These are phyloP conservation scores for Eucalyptus polybractea DNA, from an alignment of 345 rosid genomes.

Conservation along the genomic window DNA sequence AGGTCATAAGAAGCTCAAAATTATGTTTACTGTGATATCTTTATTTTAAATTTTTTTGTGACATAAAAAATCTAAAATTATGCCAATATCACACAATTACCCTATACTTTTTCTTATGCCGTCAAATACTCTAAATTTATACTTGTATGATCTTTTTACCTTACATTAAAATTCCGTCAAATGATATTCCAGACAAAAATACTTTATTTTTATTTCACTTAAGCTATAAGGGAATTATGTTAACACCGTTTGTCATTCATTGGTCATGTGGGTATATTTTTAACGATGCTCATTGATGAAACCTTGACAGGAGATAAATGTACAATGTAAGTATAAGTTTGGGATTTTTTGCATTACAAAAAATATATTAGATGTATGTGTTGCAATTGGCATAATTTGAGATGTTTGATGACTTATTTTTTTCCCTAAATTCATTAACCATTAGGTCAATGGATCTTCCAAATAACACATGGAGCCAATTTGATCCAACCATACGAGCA, in stretches of 20 bases:
- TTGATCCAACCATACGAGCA: background rate
- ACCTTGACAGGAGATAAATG: too few species aligned
- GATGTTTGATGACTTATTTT: background rate
- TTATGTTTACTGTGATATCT: rapidly evolving
- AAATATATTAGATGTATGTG: background rate
- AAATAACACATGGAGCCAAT: background rate
- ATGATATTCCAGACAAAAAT: background rate
- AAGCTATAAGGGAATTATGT: too few species aligned
- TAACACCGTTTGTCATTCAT: background rate
- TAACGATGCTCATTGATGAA: too few species aligned
- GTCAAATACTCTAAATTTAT: background rate
- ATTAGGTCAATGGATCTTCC: background rate
- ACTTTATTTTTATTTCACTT: background rate
- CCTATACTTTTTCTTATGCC: background rate
- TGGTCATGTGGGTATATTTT: too few species aligned
- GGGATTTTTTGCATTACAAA: background rate
- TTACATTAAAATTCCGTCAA: background rate
- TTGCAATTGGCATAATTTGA: background rate
- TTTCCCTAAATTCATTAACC: background rate
- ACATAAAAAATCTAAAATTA: background rate
- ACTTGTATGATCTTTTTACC: background rate
- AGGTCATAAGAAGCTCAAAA: background rate
- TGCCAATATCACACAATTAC: background rate
- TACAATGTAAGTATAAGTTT: too few species aligned
- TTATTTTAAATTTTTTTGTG: background rate